phyloP scores from a whole-genome alignment of 345 rosid species.

The Syzygium aromaticum region DNA sequence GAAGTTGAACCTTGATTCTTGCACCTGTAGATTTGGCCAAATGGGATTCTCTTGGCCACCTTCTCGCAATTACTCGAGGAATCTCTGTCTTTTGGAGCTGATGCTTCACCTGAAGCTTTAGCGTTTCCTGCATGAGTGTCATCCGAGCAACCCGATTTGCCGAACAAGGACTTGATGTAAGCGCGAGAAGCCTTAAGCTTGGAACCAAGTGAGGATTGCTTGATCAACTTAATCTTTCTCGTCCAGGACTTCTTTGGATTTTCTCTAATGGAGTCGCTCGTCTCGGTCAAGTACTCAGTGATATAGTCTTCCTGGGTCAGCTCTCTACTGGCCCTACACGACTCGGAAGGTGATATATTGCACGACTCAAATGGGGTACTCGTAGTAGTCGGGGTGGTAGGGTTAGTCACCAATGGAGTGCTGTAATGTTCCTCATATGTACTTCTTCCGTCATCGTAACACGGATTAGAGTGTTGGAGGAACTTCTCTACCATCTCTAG shows the following conservation, averaged over 20 bases:
- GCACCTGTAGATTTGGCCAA: slow-evolving; percentile 40
- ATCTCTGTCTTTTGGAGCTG: slow-evolving; percentile 12
- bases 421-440: slow-evolving; percentile 42
- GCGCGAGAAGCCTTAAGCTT: slow-evolving; percentile 70
- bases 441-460: slow-evolving; percentile 1
- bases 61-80: slow-evolving; percentile 13
- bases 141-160: slow-evolving; percentile 58
- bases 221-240: slow-evolving; percentile 46
- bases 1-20: slow-evolving; percentile 27
- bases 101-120: slow-evolving; percentile 44
- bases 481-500: slow-evolving; percentile 62
- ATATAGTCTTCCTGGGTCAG: slow-evolving; percentile 55
- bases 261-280: slow-evolving; percentile 15
- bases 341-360: slow-evolving; percentile 66
- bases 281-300: slow-evolving; percentile 21
- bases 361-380: slow-evolving; percentile 87
- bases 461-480: slow-evolving; percentile 29
- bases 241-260: slow-evolving; percentile 61
- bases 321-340: slow-evolving; percentile 68
- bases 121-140: slow-evolving; percentile 32
- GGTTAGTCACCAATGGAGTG: slow-evolving; percentile 50
- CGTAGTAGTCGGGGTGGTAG: slow-evolving; percentile 41
- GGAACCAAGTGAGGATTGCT: slow-evolving; percentile 48
- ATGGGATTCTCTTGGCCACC: slow-evolving; percentile 26
- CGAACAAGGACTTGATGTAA: slow-evolving; percentile 60